These are phyloP conservation scores for Fusarium xylarioides DNA, from an alignment of 2,329 filamentous ascomycete genomes.

Conservation along the genomic window DNA sequence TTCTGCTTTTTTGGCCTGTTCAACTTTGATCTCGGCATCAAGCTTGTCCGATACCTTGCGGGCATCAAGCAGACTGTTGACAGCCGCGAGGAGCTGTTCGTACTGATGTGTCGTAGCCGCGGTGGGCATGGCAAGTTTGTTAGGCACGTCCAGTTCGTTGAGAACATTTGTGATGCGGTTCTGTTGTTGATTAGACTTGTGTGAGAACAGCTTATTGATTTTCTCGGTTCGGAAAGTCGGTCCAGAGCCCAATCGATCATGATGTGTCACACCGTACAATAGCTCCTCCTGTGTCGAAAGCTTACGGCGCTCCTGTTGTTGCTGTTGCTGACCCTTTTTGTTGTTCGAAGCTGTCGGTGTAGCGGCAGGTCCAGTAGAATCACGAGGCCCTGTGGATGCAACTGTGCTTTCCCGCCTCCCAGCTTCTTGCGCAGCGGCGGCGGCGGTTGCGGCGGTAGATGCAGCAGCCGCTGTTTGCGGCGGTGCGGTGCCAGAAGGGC, in stretches of 20 bases:
- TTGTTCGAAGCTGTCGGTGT: constrained; percentile 51
- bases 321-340: constrained; percentile 58
- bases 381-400: constrained; percentile 53
- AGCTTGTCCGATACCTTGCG: constrained; percentile 80
- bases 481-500: constrained; percentile 53
- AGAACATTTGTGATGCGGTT: constrained; percentile 78
- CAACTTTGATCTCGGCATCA: constrained; percentile 72
- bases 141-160: constrained; percentile 74
- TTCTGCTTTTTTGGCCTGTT: constrained; percentile 65
- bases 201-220: constrained; percentile 79
- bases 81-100: constrained; percentile 73
- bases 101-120: constrained; percentile 75
- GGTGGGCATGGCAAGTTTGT: constrained; percentile 78
- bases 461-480: constrained; percentile 39
- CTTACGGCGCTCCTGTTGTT: constrained; percentile 67
- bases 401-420: constrained; percentile 64
- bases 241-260: constrained; percentile 85
- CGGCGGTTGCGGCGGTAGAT: constrained; percentile 21
- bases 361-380: constrained; percentile 46
- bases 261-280: constrained; percentile 83
- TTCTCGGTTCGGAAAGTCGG: constrained; percentile 90
- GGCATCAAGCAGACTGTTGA: constrained; percentile 75
- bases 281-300: constrained; percentile 79
- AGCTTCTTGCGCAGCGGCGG: constrained; percentile 47
- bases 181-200: constrained; percentile 80